Evolutionary conservation across 768 basidiomycete genomes (phyloP).

Genomic region (Lentinula sp.): DNA sequence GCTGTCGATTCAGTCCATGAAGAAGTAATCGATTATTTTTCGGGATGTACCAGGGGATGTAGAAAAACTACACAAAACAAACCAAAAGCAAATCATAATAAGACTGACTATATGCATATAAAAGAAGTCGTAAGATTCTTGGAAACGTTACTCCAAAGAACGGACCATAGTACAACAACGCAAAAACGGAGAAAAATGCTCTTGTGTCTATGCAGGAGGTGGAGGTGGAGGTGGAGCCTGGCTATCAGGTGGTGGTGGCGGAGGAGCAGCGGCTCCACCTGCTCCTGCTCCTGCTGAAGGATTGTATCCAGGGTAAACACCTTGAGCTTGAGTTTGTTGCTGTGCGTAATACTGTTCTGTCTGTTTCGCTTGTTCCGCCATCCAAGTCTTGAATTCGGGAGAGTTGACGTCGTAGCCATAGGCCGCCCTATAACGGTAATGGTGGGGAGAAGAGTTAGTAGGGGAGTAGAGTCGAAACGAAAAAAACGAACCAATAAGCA

Average conservation of each 20-base stretch:
- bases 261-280: not conserved
- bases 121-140: too few species aligned
- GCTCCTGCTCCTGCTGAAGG: not conserved
- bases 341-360: slow-evolving; percentile 50
- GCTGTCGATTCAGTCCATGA: too few species aligned
- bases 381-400: slow-evolving; percentile 77
- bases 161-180: too few species aligned
- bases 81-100: too few species aligned
- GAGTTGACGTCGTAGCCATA: slow-evolving; percentile 88
- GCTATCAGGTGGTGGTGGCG: slow-evolving; percentile 23
- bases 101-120: too few species aligned
- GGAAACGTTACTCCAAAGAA: too few species aligned
- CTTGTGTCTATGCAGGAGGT: not conserved
- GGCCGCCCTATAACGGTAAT: slow-evolving; percentile 52
- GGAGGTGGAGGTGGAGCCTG: slow-evolving; percentile 22
- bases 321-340: slow-evolving; percentile 6
- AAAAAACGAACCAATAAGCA: slow-evolving; percentile 50
- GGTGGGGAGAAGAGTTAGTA: not conserved
- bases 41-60: too few species aligned
- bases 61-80: too few species aligned
- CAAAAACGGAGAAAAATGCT: too few species aligned
- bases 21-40: too few species aligned
- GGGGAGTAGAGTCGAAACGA: not conserved
- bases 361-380: slow-evolving; percentile 64
- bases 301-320: slow-evolving; percentile 7